Conservation (phyloP, 2,329 filamentous ascomycete species). For the Dichotomopilus funicola region DNA sequence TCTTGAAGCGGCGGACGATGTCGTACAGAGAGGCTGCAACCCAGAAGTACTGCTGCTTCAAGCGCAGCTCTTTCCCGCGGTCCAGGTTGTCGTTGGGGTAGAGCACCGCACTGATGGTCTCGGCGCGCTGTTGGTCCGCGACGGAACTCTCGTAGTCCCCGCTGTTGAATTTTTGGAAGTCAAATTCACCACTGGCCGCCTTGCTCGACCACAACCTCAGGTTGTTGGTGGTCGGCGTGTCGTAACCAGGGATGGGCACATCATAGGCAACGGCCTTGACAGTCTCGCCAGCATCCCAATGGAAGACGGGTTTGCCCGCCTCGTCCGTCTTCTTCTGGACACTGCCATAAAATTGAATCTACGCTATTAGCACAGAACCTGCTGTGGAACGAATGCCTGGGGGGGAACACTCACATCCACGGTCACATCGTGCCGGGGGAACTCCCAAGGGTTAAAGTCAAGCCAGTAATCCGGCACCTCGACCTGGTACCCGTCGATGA, state of each 20-base stretch:
- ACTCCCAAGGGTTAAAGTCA: slow-evolving; percentile 99
- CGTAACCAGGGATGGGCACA: slow-evolving; percentile 84
- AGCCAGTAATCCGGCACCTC: slow-evolving; percentile 99
- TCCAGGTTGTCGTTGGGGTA: slow-evolving; percentile 98
- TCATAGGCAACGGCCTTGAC: slow-evolving; percentile 92
- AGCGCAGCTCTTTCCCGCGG: slow-evolving; percentile 87
- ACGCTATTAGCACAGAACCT: not conserved
- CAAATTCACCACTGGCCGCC: slow-evolving; percentile 92
- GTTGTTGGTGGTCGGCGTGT: slow-evolving; percentile 90
- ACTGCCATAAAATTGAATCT: slow-evolving; percentile 89
- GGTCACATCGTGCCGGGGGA: slow-evolving; percentile 87
- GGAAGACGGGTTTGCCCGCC: slow-evolving; percentile 64
- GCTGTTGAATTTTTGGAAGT: slow-evolving; percentile 99
- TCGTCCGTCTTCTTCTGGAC: slow-evolving; percentile 71
- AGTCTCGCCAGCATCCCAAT: slow-evolving; percentile 90
- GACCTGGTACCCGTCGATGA: slow-evolving; percentile 94
- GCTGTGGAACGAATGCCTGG: not conserved
- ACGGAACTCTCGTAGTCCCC: slow-evolving; percentile 98
- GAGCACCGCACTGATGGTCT: slow-evolving; percentile 94
- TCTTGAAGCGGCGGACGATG: slow-evolving; percentile 97
- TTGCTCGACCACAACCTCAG: slow-evolving; percentile 96
- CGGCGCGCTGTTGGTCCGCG: slow-evolving; percentile 95
- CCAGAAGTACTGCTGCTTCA: slow-evolving; percentile 99
- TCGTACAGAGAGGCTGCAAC: slow-evolving; percentile 94
- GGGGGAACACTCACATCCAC: slow-evolving; percentile 59